Conservation (phyloP, 2,329 filamentous ascomycete species). For the Claviceps quebecensis region DNA sequence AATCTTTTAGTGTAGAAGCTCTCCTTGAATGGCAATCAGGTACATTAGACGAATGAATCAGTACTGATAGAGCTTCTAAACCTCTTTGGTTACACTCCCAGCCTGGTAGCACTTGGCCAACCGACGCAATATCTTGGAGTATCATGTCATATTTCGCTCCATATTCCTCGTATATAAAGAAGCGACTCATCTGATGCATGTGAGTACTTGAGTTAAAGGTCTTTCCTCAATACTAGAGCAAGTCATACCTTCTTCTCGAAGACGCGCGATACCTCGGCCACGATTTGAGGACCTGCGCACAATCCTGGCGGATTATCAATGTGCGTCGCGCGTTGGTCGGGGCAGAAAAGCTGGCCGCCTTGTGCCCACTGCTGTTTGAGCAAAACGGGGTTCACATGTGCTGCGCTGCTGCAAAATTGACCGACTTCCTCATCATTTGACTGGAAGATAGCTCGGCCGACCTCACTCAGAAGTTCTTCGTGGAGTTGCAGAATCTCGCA, state of each 20-base stretch:
- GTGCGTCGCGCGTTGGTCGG: conserved; percentile 26
- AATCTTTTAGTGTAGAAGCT: conserved; percentile 67
- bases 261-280: conserved; percentile 45
- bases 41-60: conserved; percentile 55
- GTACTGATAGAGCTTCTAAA: conserved; percentile 67
- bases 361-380: background rate
- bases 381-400: conserved; percentile 7
- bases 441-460: conserved; percentile 57
- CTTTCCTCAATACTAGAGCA: background rate
- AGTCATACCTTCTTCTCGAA: conserved; percentile 42
- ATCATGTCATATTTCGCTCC: conserved; percentile 80
- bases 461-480: conserved; percentile 61
- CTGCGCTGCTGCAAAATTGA: conserved; percentile 36
- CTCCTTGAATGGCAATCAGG: conserved; percentile 52
- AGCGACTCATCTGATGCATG: conserved; percentile 51
- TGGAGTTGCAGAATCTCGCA: conserved; percentile 72
- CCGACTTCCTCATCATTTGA: conserved; percentile 43
- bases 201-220: background rate
- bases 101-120: conserved; percentile 52
- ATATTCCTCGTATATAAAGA: conserved; percentile 85
- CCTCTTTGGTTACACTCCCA: conserved; percentile 77
- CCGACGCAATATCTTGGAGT: conserved; percentile 58
- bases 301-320: conserved; percentile 16
- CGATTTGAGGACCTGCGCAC: conserved; percentile 43
- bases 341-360: background rate